These are phyloP conservation scores for Annona cherimola DNA, from an alignment of 164 flowering plant genomes.

Conservation along the genomic window DNA sequence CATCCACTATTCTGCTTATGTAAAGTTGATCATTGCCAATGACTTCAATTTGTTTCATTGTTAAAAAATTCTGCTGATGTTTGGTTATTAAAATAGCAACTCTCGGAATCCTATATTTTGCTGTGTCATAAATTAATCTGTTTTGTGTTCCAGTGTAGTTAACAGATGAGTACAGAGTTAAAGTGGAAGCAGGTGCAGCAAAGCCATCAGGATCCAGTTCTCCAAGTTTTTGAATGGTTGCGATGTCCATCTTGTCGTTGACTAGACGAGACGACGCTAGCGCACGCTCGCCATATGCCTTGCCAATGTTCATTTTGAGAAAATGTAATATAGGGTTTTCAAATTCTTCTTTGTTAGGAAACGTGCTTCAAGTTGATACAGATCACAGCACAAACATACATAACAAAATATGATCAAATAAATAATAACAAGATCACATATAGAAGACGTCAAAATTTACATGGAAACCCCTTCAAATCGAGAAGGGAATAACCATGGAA, in stretches of 20 bases:
- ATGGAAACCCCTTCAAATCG: too few species aligned
- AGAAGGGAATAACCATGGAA: too few species aligned
- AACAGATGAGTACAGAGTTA: conserved; percentile 66
- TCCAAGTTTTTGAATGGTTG: neutral
- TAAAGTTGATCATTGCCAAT: conserved; percentile 47
- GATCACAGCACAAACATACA: too few species aligned
- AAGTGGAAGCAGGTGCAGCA: conserved; percentile 20
- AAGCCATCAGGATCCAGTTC: conserved; percentile 25
- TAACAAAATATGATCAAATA: too few species aligned
- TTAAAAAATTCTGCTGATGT: too few species aligned
- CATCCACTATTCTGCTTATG: conserved; percentile 90
- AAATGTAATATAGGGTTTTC: too few species aligned
- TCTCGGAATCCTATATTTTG: neutral
- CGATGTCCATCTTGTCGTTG: neutral
- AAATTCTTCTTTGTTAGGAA: too few species aligned
- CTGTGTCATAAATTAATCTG: neutral
- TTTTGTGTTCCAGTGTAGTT: conserved; percentile 43
- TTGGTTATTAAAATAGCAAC: neutral
- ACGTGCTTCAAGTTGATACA: too few species aligned
- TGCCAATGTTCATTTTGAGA: neutral
- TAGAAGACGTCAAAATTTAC: too few species aligned
- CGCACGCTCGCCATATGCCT: neutral
- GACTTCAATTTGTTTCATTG: neutral
- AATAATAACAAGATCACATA: too few species aligned
- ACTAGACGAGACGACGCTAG: neutral